Evolutionary conservation across 108 stramenopile genomes (phyloP), one percentile per base, ranked within the genome.

Genomic region (Pseudonitzschia delicatissima): DNA sequence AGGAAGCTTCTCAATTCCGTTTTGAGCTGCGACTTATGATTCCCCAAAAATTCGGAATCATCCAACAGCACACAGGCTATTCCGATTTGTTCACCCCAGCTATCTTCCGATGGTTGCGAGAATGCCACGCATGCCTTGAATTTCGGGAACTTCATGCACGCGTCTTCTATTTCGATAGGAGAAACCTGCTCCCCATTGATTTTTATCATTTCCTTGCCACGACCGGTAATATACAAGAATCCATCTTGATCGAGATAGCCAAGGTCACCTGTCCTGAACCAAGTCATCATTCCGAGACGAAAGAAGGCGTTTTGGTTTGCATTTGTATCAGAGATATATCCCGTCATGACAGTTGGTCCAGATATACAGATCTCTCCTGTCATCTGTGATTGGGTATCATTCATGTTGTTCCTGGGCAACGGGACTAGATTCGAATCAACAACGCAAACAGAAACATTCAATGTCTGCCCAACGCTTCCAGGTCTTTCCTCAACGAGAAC

Each of bases 181-280:
- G 66, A 69, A 13, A 87, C 68, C 12, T 72, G 68, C 59, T 87
- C 86, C 20, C 86, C 86, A 27, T 82, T 80, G 35, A 80, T 69
- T 17, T 83, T 87, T 66, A 87, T 83, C 15, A 87, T 63, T 39
- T 87, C 86, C 63, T 87, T 87, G 35, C 45, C 64, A 8, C 86
- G 68, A 13, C 82, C 86, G 5, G 73, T 73, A 52, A 87, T 67
- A 33, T 64, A 66, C 17, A 87, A 62, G 50, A 69, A 83, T 15
- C 82, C 80, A 36, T 78, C 80, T 52, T 57, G 58, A 64, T 87
- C 82, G 23, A 87, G 50, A 49, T 64, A 69, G 13, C 86, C 82
- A 39, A 71, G 32, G 40, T 77, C 69, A 27, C 69, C 76, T 23
- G 68, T 69, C 34, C 62, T 57, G 57, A 76, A 69, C 75, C 75